phyloP scores from a whole-genome alignment of 1,284 basidiomycete genomes.

The Tilletia walkeri region DNA sequence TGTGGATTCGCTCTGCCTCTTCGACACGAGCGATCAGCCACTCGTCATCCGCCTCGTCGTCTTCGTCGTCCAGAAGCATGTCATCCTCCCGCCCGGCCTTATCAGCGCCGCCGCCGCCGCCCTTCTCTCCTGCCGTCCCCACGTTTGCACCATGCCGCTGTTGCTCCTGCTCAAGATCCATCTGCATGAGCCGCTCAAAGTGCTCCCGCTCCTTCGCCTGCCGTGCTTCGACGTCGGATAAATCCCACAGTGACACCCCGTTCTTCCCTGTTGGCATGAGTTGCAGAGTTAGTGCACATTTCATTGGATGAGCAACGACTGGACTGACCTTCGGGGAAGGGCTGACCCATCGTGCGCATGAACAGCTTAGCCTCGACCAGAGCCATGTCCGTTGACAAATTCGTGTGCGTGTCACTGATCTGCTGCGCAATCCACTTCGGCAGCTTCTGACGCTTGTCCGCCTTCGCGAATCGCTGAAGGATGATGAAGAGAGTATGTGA shows the following conservation, averaged over 20 bases:
- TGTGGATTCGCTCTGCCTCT: slow-evolving; percentile 9
- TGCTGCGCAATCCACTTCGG: slow-evolving; percentile 99
- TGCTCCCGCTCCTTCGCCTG: slow-evolving; percentile 71
- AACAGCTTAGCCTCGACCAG: slow-evolving; percentile 92
- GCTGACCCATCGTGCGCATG: slow-evolving; percentile 96
- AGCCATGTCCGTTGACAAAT: slow-evolving; percentile 98
- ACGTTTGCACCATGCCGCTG: background rate
- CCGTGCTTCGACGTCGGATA: slow-evolving; percentile 77
- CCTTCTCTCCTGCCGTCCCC: slow-evolving; percentile 11
- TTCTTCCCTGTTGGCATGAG: slow-evolving; percentile 62
- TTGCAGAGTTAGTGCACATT: too few species aligned
- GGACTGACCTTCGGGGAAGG: slow-evolving; percentile 78
- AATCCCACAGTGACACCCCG: slow-evolving; percentile 88
- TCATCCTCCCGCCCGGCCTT: slow-evolving; percentile 30
- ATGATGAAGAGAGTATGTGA: background rate
- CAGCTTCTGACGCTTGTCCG: slow-evolving; percentile 93
- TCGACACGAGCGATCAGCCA: slow-evolving; percentile 15
- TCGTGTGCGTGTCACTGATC: slow-evolving; percentile 87
- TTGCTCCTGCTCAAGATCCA: slow-evolving; percentile 21
- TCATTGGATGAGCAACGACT: background rate
- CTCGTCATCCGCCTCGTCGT: slow-evolving; percentile 19
- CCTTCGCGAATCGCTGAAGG: slow-evolving; percentile 83
- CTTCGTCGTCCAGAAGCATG: slow-evolving; percentile 17
- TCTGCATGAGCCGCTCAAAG: slow-evolving; percentile 44
- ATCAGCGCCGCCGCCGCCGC: slow-evolving; percentile 34